Evolutionary conservation across 257 asterid genomes (phyloP), one percentile per base, ranked within the genome.

Genomic region (Rauvolfia tetraphylla): DNA sequence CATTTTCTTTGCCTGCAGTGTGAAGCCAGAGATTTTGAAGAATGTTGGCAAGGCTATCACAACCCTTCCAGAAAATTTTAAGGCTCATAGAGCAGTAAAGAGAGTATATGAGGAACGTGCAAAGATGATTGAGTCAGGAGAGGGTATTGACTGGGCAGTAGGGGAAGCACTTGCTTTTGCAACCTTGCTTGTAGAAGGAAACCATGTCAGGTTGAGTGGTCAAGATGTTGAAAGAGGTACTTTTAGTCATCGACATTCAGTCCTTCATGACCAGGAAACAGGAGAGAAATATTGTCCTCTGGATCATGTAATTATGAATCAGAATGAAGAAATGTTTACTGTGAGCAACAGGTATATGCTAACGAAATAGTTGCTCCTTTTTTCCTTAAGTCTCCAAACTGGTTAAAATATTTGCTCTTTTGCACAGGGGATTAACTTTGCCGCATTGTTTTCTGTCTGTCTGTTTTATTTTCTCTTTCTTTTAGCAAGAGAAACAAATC

Each of bases 141-240:
- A 95, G 79, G 98, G 99, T 38, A 93, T 95, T 77, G 99, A 95
- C 85, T 95, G 99, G 99, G 99, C 97, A 22, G 83, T 95, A 65
- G 99, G 88, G 53, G 99, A 95, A 87, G 97, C 98, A 54, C 98
- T 92, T 59, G 99, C 99, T 83, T 95, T 95, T 85, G 98, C 99
- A 42, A 92, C 99, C 38, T 85, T 95, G 79, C 91, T 95, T 54
- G 92, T 90, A 42, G 99, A 95, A 84, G 99, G 98, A 80, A 95
- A 95, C 85, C 99, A 95, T 81, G 98, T 95, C 79, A 92, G 99
- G 82, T 86, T 95, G 89, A 95, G 99, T 61, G 99, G 99, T 79
- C 99, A 95, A 85, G 99, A 95, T 75, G 99, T 95, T 65, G 99
- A 95, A 88, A 87, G 99, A 66, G 99, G 99, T 68, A 95, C 98